Conservation (phyloP, 192 early-diverging fungal species). For the Obelidium mucronatum region DNA sequence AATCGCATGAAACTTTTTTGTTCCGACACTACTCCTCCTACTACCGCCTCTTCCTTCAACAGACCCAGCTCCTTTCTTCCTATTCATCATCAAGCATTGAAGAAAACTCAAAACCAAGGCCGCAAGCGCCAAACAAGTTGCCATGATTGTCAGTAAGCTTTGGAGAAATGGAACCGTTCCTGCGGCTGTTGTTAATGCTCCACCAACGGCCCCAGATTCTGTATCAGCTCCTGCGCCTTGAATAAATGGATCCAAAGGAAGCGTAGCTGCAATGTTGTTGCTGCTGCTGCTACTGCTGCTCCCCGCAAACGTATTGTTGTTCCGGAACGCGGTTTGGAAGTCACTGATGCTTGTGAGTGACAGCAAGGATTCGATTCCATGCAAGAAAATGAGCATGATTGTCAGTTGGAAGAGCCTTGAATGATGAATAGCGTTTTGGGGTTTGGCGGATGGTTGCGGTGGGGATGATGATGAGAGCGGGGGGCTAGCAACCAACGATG, state of each 20-base stretch:
- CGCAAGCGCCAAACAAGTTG: neutral
- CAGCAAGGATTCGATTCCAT: constrained; percentile 10
- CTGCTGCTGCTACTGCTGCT: neutral
- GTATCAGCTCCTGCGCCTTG: neutral
- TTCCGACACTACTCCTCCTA: too few species aligned
- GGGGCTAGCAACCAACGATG: neutral
- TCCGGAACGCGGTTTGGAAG: neutral
- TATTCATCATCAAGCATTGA: too few species aligned
- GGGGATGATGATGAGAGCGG: neutral
- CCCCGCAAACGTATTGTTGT: neutral
- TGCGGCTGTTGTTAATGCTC: too few species aligned
- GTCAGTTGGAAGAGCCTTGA: constrained; percentile 2
- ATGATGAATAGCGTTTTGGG: neutral
- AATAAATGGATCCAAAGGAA: neutral
- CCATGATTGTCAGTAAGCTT: neutral
- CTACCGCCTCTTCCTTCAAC: too few species aligned
- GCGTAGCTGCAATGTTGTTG: neutral
- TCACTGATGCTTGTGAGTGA: constrained; percentile 3
- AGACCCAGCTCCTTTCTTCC: too few species aligned
- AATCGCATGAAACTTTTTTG: neutral
- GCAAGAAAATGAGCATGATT: neutral
- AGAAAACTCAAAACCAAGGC: neutral
- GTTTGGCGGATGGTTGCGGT: neutral
- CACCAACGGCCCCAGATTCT: too few species aligned
- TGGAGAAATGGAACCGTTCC: neutral